Base-by-base conservation (phyloP, 179 eudicot species). In the Camellia oleifera region DNA sequence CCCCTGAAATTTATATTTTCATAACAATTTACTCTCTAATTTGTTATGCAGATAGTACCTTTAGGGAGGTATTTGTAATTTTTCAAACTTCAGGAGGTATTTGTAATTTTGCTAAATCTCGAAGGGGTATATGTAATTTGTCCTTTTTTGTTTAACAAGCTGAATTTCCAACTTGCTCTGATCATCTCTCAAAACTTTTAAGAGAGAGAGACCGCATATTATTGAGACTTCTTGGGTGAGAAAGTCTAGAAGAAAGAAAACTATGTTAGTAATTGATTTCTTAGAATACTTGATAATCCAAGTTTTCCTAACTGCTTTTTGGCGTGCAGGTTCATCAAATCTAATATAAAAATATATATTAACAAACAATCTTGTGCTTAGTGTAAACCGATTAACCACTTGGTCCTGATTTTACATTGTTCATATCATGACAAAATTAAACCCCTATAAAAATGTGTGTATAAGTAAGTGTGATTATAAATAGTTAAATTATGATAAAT, bases 381-480 rank as follows among this genome's bases (percentile, higher is more conserved):
- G 14, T 5, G 15, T 50, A 0, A 11, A 12, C n/a, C n/a, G 18
- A 53, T 53, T 72, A 53, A 40, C 62, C 14, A 53, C 3, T 72
- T 11, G 11, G 40, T 42, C 32, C 56, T 6, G 54, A 32, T 32
- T 46, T 70, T 45, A 18, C 32, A 20, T 20, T 52, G 56, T 46
- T 70, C 56, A 68, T 20, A 71, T 48, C 17, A 53, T 50, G 75
- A 71, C 58, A 71, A 71, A 50, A 2, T 45, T 17, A 69, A 69
- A 44, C 53, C 23, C 23, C 2, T 7, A 5, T 45, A 5, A 7
- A 20, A 56, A 56, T 56, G 60, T 48, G 5, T 48, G 52, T 32
- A 32, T 32, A 32, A 32, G 40, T 32, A 32, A 32, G 40, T 32
- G 40, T 32, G 40, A 32, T 32, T 32, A 32, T 32, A 32, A 1